Base-by-base conservation (phyloP, 2,329 filamentous ascomycete genomes). In the Onygenales sp. region DNA sequence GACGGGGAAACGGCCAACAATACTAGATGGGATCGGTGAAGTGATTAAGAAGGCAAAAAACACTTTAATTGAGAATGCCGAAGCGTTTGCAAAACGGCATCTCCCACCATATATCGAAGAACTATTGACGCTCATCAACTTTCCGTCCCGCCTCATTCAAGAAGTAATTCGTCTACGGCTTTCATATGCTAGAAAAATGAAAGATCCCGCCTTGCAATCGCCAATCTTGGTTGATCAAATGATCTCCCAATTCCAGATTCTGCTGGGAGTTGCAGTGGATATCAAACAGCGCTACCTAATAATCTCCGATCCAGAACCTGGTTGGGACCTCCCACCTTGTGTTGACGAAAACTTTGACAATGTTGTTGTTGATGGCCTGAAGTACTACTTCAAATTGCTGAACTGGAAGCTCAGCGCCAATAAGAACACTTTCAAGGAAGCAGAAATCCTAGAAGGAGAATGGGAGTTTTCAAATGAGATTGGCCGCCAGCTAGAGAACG, bases 401-500 rank as follows among this genome's bases (percentile, higher is more conserved):
- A 96, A 97, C 66, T 97, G 91, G 89, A 97, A 97, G 70, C 76
- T 98, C 51, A 91, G 87, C 62, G 88, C 90, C 53, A 97, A 97
- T 75, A 97, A 96, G 69, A 98, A 97, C 72, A 96, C 91, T 0
- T 98, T 98, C 79, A 97, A 97, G 67, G 93, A 98, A 69, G 93
- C 93, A 6, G 93, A 98, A 75, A 86, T 98, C 58, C 74, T 98
- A 47, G 94, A 96, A 66, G 90, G 95, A 63, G 93, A 98, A 70
- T 98, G 93, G 93, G 89, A 90, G 54, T 97, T 97, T 64, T 94
- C 88, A 51, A 97, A 97, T 64, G 85, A 91, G 62, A 88, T 98
- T 53, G 93, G 92, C 31, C 83, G 88, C 48, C 87, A 93, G 66
- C 79, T 98, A n/a, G 85, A 94, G 61, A 87, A 88, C 33, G 94